Evolutionary conservation across 139 green algal species (phyloP), one percentile per base, ranked within the genome.

Genomic region (Gonium pectorale): DNA sequence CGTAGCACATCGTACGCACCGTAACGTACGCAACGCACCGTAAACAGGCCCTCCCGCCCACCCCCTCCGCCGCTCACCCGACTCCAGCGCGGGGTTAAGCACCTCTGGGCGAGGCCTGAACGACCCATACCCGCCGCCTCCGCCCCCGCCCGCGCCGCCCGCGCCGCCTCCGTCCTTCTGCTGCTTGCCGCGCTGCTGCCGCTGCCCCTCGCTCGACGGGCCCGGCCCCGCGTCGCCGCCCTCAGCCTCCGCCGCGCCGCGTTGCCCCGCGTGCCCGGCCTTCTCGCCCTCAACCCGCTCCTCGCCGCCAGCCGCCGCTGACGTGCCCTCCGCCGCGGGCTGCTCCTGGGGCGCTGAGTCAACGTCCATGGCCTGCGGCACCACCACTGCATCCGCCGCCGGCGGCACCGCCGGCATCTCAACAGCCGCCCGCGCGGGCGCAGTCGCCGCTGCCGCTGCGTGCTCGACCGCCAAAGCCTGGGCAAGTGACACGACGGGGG

Each of bases 51-150:
- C 46, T 11, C 46, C 13, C 13, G 46, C 46, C 13, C 60, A 27
- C 60, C 60, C 29, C 27, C 60, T 41, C 60, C n/a, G 29, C 44
- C 21, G 2, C 70, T 31, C 49, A 79, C 70, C 70, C 1, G 63
- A 40, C 15, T 44, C 22, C 11, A 75, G 63, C 33, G 75, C 46
- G 21, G 46, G 17, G 9, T 9, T 44, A 24, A 85, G 33, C 44
- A 26, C 29, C 78, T 77, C 63, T 3, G 64, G 78, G 15, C 63
- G 63, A 8, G 78, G 43, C 22, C 51, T 5, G 78, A 85, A 85
- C 17, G 75, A 82, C 9, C 75, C 75, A 59, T 82, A 82, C 2
- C 75, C 75, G 59, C 59, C 41, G n/a, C 75, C 68, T 44, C 68
- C 68, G 3, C 68, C 68, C 7, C 33, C 63, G 31, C 33, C 31